A percentile compares a stretch with the other conserved stretches of the same genome.
Evolutionary conservation across 78 protist genomes (phyloP).

Genomic region (Thecamonas trahens): DNA sequence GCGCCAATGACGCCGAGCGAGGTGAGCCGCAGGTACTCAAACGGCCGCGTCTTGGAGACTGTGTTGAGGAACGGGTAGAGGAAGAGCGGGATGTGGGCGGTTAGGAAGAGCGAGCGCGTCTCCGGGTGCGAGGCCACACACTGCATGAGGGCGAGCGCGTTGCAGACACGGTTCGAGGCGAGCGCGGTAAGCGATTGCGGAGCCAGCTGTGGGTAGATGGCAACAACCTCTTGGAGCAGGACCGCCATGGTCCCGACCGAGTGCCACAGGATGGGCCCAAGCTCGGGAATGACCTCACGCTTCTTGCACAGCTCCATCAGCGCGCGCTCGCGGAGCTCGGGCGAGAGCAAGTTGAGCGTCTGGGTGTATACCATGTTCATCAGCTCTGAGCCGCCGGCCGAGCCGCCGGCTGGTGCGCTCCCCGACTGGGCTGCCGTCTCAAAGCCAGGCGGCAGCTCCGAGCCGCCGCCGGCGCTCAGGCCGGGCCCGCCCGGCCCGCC

Average conservation of each 20-base stretch:
- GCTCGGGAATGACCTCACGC: constrained; percentile 82
- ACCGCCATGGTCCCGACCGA: constrained; percentile 83
- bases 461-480: too few species aligned
- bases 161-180: constrained; percentile 92
- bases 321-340: constrained; percentile 86
- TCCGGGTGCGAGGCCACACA: constrained; percentile 96
- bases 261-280: constrained; percentile 96
- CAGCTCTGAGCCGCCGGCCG: too few species aligned
- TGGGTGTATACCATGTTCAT: neutral
- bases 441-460: too few species aligned
- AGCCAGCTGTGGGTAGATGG: constrained; percentile 91
- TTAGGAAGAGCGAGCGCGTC: constrained; percentile 91
- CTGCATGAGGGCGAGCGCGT: constrained; percentile 97
- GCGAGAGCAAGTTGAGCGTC: constrained; percentile 54
- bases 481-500: too few species aligned
- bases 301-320: constrained; percentile 87
- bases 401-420: too few species aligned
- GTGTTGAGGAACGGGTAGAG: constrained; percentile 98
- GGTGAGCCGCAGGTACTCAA: constrained; percentile 96
- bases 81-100: constrained; percentile 95
- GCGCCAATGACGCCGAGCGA: constrained; percentile 98
- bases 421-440: too few species aligned
- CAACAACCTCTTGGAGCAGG: constrained; percentile 92
- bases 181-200: constrained; percentile 89
- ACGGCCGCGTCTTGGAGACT: constrained; percentile 79